Percentiles rank a stretch among this genome's conserved stretches.
Evolutionary conservation across 495 filamentous ascomycete genomes (phyloP).

Genomic region (Ramalina peruviana): DNA sequence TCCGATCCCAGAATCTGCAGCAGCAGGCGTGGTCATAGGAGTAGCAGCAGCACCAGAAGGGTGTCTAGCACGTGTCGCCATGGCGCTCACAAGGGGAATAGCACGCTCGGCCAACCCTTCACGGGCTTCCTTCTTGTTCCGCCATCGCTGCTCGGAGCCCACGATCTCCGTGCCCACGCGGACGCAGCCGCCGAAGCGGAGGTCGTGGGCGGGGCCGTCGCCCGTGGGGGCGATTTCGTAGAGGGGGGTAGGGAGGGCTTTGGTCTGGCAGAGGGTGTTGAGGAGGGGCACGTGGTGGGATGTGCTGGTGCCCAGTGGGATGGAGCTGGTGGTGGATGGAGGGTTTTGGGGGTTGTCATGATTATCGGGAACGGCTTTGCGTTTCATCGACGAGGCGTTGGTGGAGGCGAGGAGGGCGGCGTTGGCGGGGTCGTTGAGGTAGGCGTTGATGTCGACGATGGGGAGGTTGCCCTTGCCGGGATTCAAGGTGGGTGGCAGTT

Average conservation of each 20-base stretch:
- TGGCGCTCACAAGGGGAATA: conserved; percentile 1
- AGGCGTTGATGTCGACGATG: conserved; percentile 9
- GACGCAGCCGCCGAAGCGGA: conserved; percentile 8
- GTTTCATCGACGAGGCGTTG: not conserved
- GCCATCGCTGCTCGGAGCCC: conserved; percentile 9
- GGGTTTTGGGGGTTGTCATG: not conserved
- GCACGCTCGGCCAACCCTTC: conserved; percentile 11
- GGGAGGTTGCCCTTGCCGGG: conserved; percentile 6
- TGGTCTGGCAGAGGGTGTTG: conserved; percentile 12
- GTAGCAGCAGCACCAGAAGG: not conserved
- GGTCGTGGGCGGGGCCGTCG: not conserved
- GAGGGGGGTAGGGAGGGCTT: conserved; percentile 5
- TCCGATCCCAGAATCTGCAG: not conserved
- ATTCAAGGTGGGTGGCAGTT: not conserved
- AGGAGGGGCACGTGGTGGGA: conserved; percentile 8
- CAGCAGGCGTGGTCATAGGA: not conserved
- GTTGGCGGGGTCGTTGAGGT: conserved; percentile 8
- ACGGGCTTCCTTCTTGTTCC: conserved; percentile 14
- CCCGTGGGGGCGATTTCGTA: conserved; percentile 11
- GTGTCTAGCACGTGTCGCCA: not conserved
- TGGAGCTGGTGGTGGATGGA: not conserved
- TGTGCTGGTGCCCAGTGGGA: conserved; percentile 12
- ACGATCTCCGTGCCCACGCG: conserved; percentile 3
- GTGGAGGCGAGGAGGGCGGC: conserved; percentile 1
- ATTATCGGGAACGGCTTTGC: not conserved